Base-by-base conservation (phyloP, 2,329 filamentous ascomycete genomes). In the Nannizzia gypsea region DNA sequence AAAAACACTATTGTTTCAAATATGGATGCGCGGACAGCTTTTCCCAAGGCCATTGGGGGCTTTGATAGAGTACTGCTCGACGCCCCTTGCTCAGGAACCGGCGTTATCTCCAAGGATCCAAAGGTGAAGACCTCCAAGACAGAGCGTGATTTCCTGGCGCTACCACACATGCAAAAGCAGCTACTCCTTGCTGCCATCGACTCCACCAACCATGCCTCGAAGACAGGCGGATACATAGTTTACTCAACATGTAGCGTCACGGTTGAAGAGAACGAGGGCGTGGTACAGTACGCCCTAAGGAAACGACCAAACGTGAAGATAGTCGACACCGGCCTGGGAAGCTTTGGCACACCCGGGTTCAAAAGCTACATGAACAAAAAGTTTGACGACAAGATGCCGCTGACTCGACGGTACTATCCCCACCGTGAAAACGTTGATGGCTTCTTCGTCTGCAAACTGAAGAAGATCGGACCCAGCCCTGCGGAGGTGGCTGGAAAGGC, bases 111-210 rank as follows among this genome's bases (percentile, higher is more conserved):
- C 64, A 99, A 99, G 78, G 93, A 99, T 74, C 84, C 92, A 34
- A 90, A 87, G 65, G 90, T 99, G 67, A 99, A 99, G 81, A 97
- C 92, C 24, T 97, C 96, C 80, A 97, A 97, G 80, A 95, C 89
- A 9, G 90, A 95, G 71, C 87, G 86, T 65, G 93, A 99, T 74
- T 99, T 99, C 78, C 83, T 96, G 73, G 84, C 87, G 69, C 83
- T 99, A 58, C 91, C 93, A 0, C 93, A 99, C 74, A 83, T 90
- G 62, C 93, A 99, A 75, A 96, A 96, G 74, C 91, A 97, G 76
- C 81, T 99, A 60, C 78, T 99, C 11, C 83, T 99, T 28, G 84
- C 90, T 6, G 93, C 93, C 56, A 96, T 99, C 64, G 93, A 99
- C 77, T 95, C 89, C 0, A 89, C 95, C 15, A 90, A 96, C 72